Evolutionary conservation across 2,329 filamentous ascomycete species (phyloP).

Genomic region (Aspergillus brasiliensis): DNA sequence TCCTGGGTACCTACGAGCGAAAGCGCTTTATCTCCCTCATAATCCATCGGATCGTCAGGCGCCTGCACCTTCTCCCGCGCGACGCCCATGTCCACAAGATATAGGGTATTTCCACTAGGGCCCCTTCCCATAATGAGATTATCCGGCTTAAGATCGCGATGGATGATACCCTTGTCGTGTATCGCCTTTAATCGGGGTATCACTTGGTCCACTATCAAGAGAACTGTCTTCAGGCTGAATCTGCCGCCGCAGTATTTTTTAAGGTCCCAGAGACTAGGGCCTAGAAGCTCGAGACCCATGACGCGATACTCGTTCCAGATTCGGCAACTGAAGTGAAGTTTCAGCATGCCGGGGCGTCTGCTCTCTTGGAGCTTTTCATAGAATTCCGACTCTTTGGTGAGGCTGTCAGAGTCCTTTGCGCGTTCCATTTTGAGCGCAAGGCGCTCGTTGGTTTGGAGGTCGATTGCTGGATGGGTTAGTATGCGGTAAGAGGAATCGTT

Average conservation of each 20-base stretch:
- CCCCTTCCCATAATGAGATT: not conserved
- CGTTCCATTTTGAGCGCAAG: slow-evolving; percentile 2
- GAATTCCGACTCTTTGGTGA: not conserved
- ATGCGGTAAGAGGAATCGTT: not conserved
- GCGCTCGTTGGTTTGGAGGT: not conserved
- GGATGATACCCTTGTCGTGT: not conserved
- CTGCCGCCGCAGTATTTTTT: not conserved
- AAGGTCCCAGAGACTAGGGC: not conserved
- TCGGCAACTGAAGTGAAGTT: not conserved
- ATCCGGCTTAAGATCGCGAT: not conserved
- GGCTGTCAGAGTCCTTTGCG: not conserved
- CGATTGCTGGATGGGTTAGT: not conserved
- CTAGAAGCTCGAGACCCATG: not conserved
- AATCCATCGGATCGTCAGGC: not conserved
- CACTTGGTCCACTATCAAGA: not conserved
- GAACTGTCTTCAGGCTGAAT: not conserved
- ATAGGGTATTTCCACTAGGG: not conserved
- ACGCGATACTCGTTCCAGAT: not conserved
- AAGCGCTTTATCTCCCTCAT: not conserved
- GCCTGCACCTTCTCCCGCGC: not conserved
- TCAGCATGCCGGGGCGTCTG: not conserved
- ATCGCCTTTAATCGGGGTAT: not conserved
- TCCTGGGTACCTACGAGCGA: not conserved
- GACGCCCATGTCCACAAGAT: not conserved
- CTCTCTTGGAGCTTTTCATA: not conserved